These are phyloP conservation scores for Bryoerythrophyllum caledonicum DNA, from an alignment of 225 moss, liverwort and hornwort species.

Conservation along the genomic window DNA sequence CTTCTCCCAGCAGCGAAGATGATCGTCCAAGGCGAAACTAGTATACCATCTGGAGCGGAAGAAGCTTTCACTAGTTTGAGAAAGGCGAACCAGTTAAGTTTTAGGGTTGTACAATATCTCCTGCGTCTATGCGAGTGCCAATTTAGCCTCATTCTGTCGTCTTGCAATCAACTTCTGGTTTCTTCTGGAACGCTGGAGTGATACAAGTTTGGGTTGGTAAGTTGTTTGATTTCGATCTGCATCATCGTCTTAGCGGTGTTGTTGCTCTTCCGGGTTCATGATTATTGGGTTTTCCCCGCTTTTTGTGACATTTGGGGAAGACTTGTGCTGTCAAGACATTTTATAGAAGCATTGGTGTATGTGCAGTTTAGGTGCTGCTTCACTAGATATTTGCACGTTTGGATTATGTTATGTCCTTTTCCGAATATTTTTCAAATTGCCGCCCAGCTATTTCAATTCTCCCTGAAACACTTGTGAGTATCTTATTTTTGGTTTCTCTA, in stretches of 20 bases:
- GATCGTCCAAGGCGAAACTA: conserved; percentile 34
- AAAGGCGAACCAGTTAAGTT: conserved; percentile 2
- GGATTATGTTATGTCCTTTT: neutral
- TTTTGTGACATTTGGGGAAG: neutral
- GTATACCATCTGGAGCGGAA: neutral
- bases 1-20: conserved; percentile 33
- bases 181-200: conserved; percentile 13
- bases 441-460: neutral
- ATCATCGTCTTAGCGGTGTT: neutral
- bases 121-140: too few relatives aligned
- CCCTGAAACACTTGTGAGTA: neutral
- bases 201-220: conserved; percentile 3
- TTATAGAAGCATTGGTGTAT: conserved; percentile 10
- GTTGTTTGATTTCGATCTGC: conserved; percentile 8
- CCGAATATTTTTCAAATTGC: neutral
- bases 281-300: neutral
- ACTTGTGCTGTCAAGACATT: neutral
- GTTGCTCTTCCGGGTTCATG: conserved; percentile 7
- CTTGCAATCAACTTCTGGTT: neutral
- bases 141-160: neutral
- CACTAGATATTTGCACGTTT: neutral
- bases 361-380: neutral
- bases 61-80: neutral
- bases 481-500: neutral
- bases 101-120: conserved; percentile 19